Conservation (phyloP, 495 filamentous ascomycete species). For the Xylaria acuta region DNA sequence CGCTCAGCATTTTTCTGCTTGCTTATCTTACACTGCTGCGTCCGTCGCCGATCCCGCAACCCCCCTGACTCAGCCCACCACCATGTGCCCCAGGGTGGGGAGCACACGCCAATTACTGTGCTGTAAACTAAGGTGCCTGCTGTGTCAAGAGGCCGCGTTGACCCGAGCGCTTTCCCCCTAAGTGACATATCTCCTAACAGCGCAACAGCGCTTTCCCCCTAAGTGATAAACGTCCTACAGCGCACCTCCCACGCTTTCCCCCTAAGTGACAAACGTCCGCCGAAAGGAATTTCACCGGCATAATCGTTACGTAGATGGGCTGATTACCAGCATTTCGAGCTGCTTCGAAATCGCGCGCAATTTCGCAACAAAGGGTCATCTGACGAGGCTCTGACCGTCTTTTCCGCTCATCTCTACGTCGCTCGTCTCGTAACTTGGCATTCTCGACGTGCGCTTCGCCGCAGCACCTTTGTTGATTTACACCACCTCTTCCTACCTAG, state of each 20-base stretch:
- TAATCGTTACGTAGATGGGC: slow-evolving; percentile 21
- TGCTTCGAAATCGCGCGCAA: background rate
- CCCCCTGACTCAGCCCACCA: slow-evolving; percentile 5
- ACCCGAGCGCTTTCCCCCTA: slow-evolving; percentile 31
- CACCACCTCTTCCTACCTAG: background rate
- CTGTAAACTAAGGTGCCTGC: background rate
- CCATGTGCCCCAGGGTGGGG: slow-evolving; percentile 1
- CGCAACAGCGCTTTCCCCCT: slow-evolving; percentile 28
- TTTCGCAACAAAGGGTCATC: background rate
- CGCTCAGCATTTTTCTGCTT: background rate
- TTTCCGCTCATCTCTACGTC: background rate
- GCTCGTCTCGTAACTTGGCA: background rate
- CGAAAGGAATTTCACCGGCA: slow-evolving; percentile 1
- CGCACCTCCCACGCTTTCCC: slow-evolving; percentile 8
- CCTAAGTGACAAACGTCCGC: slow-evolving; percentile 25
- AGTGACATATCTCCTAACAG: slow-evolving; percentile 28
- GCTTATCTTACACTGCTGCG: slow-evolving; percentile 14
- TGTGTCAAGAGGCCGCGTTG: slow-evolving; percentile 19
- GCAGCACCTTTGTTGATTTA: background rate
- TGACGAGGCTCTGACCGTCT: slow-evolving; percentile 18
- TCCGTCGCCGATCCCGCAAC: background rate
- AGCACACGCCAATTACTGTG: background rate
- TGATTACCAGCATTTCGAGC: background rate
- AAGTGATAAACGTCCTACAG: slow-evolving; percentile 26
- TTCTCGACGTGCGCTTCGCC: background rate